Percentiles rank a stretch among this genome's conserved stretches.
Conservation (phyloP, 192 early-diverging fungal species). For the Physocladia obscura region DNA sequence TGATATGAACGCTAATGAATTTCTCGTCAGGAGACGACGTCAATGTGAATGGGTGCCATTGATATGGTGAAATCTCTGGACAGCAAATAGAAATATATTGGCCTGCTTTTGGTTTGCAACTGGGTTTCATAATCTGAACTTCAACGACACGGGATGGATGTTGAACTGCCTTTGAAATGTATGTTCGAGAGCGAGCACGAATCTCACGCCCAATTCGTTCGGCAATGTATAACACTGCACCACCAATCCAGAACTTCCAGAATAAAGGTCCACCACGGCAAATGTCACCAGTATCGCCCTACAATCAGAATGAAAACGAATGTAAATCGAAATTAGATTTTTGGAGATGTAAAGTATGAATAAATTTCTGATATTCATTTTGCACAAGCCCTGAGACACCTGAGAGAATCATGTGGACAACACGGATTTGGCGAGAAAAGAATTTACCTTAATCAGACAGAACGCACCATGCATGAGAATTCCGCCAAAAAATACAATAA, state of each 20-base stretch:
- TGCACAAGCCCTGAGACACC: not conserved
- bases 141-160: slow-evolving; percentile 82
- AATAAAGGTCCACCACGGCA: slow-evolving; percentile 74
- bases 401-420: not conserved
- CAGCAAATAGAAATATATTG: slow-evolving; percentile 80
- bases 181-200: slow-evolving; percentile 63
- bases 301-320: not conserved
- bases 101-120: slow-evolving; percentile 61
- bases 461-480: slow-evolving; percentile 80
- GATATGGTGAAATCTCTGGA: slow-evolving; percentile 67
- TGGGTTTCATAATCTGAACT: slow-evolving; percentile 72
- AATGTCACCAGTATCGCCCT: slow-evolving; percentile 38
- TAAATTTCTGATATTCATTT: not conserved
- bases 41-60: slow-evolving; percentile 86
- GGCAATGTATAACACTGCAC: slow-evolving; percentile 65
- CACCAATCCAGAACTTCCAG: slow-evolving; percentile 79
- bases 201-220: slow-evolving; percentile 75
- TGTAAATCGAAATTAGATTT: too few relatives aligned
- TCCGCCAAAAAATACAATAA: slow-evolving; percentile 79
- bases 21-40: slow-evolving; percentile 79
- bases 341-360: not conserved
- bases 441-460: slow-evolving; percentile 72
- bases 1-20: slow-evolving; percentile 73
- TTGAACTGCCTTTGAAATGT: slow-evolving; percentile 78
- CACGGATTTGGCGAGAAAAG: not conserved